Conservation (phyloP, 2,329 filamentous ascomycete species). For the Claviceps capensis region DNA sequence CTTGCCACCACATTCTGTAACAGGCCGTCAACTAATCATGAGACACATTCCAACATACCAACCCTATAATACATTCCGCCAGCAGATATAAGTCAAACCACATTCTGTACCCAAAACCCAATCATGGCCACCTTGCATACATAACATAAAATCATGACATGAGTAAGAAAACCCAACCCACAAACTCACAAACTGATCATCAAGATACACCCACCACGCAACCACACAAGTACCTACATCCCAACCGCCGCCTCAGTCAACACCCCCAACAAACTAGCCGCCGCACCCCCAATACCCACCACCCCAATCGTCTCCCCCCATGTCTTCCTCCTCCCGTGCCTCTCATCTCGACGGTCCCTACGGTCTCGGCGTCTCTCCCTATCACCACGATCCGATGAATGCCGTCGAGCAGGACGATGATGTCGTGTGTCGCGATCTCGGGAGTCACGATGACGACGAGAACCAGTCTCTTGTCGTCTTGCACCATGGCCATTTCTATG, state of each 20-base stretch:
- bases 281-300: slow-evolving; percentile 46
- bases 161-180: too few relatives aligned
- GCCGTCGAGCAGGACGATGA: slow-evolving; percentile 17
- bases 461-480: slow-evolving; percentile 7
- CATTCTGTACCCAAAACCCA: too few relatives aligned
- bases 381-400: slow-evolving; percentile 27
- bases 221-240: slow-evolving; percentile 6
- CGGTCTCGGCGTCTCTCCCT: slow-evolving; percentile 24
- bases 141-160: too few relatives aligned
- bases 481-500: slow-evolving; percentile 16
- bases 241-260: slow-evolving; percentile 40
- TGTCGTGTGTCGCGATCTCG: slow-evolving; percentile 13
- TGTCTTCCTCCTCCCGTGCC: slow-evolving; percentile 27
- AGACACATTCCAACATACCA: too few relatives aligned
- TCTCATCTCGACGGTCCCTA: slow-evolving; percentile 23
- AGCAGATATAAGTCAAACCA: too few relatives aligned
- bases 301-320: slow-evolving; percentile 42
- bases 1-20: too few relatives aligned
- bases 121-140: too few relatives aligned
- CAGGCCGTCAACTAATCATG: too few relatives aligned
- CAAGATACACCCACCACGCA: too few relatives aligned
- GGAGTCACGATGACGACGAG: slow-evolving; percentile 13
- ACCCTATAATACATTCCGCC: too few relatives aligned
- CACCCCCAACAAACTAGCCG: slow-evolving; percentile 43
- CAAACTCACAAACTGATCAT: too few relatives aligned